Percentiles rank a stretch among this genome's conserved stretches.
Conservation (phyloP, 2,329 filamentous ascomycete genomes). For the Ceratocystiopsis brevicomis region DNA sequence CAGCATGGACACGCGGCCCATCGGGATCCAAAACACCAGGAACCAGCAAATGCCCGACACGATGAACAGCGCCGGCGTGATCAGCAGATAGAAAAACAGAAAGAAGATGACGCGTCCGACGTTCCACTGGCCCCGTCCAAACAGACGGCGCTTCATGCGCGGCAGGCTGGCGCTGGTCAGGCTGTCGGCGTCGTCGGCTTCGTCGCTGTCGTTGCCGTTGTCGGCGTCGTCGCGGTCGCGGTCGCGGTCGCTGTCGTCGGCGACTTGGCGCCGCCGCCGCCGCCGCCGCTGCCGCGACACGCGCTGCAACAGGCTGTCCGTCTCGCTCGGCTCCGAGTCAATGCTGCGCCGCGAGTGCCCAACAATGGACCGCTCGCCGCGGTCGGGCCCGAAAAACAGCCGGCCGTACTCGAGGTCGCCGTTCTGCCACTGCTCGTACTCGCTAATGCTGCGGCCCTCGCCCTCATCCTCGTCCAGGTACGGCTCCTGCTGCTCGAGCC, state of each 20-base stretch:
- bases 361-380: constrained; percentile 52
- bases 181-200: not conserved
- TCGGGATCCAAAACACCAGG: constrained; percentile 91
- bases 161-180: constrained; percentile 15
- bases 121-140: constrained; percentile 92
- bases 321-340: constrained; percentile 69
- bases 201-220: constrained; percentile 1
- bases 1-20: constrained; percentile 86
- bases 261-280: not conserved
- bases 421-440: constrained; percentile 98
- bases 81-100: constrained; percentile 81
- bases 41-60: constrained; percentile 89
- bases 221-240: not conserved
- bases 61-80: constrained; percentile 69
- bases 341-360: constrained; percentile 75
- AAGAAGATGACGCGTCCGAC: constrained; percentile 91
- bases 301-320: constrained; percentile 66
- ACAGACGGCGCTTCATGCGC: constrained; percentile 61
- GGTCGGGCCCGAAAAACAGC: constrained; percentile 79
- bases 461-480: constrained; percentile 90
- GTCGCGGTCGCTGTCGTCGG: not conserved
- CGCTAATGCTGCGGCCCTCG: constrained; percentile 89
- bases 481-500: constrained; percentile 79
- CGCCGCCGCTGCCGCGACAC: constrained; percentile 13
- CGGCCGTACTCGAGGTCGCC: constrained; percentile 90